Evolutionary conservation across 2,329 filamentous ascomycete genomes (phyloP).

Genomic region (Arthrobotrys conoides): DNA sequence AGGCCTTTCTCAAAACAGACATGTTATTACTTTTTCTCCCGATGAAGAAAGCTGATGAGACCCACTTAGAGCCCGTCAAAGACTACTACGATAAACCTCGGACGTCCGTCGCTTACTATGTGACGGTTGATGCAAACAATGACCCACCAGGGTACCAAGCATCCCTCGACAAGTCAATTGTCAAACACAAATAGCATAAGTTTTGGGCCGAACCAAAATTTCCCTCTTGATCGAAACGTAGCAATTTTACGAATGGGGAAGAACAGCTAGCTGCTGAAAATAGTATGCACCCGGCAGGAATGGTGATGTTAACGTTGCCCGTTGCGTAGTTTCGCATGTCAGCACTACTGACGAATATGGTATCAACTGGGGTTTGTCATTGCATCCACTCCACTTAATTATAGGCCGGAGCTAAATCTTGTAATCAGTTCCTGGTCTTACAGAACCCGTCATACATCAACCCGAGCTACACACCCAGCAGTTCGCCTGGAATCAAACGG

Average conservation of each 20-base stretch:
- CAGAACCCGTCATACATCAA: conserved; percentile 40
- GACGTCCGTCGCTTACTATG: conserved; percentile 47
- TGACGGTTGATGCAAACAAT: conserved; percentile 35
- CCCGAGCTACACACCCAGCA: conserved; percentile 8
- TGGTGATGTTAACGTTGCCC: conserved; percentile 45
- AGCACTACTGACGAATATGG: conserved; percentile 60
- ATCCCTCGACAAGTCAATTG: conserved; percentile 3
- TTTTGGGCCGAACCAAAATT: conserved; percentile 32
- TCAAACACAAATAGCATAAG: conserved; percentile 58
- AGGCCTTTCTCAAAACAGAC: conserved; percentile 19
- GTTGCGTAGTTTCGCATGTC: conserved; percentile 59
- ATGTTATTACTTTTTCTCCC: conserved; percentile 25
- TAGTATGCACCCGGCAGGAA: conserved; percentile 44
- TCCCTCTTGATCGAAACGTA: conserved; percentile 43
- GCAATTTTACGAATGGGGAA: conserved; percentile 37
- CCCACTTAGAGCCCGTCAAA: not conserved
- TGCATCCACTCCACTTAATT: conserved; percentile 59
- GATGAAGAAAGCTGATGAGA: conserved; percentile 10
- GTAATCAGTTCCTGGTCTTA: conserved; percentile 57
- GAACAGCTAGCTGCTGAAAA: conserved; percentile 52
- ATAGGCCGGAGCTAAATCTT: conserved; percentile 46
- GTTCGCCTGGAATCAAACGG: conserved; percentile 23
- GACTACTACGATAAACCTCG: not conserved
- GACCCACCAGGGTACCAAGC: conserved; percentile 41
- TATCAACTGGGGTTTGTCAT: conserved; percentile 58